phyloP scores from a whole-genome alignment of 805 yeast species.

The Wickerhamomyces chambardii region DNA sequence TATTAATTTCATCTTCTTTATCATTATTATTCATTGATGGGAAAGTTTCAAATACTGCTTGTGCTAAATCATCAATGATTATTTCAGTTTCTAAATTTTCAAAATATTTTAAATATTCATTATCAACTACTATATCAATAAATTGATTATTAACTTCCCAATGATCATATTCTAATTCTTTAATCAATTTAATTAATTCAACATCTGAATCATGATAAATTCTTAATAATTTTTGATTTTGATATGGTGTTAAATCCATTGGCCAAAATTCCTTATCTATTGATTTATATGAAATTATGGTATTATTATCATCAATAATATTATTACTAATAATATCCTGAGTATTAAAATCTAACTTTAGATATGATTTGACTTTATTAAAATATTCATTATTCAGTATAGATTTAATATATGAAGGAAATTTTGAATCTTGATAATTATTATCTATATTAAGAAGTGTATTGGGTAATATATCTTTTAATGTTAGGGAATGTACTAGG shows the following conservation, averaged over 20 bases:
- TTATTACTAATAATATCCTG: no score
- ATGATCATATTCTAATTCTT: slow-evolving; percentile 14
- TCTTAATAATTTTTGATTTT: neutral
- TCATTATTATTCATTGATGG: slow-evolving; percentile 23
- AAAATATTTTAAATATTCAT: slow-evolving; percentile 2
- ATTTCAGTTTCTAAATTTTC: slow-evolving; percentile 20
- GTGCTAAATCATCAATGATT: slow-evolving; percentile 49
- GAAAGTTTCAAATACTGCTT: slow-evolving; percentile 44
- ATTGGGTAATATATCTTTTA: no score
- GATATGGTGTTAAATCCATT: neutral
- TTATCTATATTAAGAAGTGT: no score
- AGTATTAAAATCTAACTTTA: no score
- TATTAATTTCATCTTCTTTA: slow-evolving; percentile 3
- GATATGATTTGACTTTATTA: no score
- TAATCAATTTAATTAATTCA: neutral
- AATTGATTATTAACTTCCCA: slow-evolving; percentile 45
- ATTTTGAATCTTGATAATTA: no score
- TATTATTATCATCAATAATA: no score
- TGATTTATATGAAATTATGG: no score
- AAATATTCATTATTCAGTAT: no score
- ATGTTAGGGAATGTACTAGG: no score
- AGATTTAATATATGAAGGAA: no score
- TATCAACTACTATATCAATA: slow-evolving; percentile 33
- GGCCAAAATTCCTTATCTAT: neutral
- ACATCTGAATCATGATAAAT: neutral